phyloP scores from a whole-genome alignment of 2,329 filamentous ascomycete genomes.

The Colletotrichum gigasporum region DNA sequence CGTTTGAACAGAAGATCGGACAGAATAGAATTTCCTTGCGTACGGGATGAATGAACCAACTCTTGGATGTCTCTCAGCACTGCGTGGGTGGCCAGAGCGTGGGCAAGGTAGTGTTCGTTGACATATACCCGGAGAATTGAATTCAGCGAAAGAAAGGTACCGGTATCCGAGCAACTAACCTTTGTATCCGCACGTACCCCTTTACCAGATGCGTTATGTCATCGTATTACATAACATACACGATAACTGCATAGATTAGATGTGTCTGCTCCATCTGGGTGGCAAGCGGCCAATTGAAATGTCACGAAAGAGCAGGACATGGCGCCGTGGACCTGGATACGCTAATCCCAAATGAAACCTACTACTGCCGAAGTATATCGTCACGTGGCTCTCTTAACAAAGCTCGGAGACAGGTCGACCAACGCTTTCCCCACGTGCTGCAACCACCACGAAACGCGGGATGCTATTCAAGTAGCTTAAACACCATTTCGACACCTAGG shows the following conservation, averaged over 20 bases:
- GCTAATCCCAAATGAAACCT: constrained; percentile 32
- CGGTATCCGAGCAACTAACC: no score
- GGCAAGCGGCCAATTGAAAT: constrained; percentile 18
- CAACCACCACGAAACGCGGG: constrained; percentile 26
- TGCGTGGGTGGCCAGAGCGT: no score
- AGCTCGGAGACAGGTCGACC: constrained; percentile 28
- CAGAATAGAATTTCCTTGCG: no score
- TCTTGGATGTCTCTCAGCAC: no score
- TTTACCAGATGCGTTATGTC: background rate
- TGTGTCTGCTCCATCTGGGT: constrained; percentile 14
- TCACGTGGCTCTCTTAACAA: constrained; percentile 28
- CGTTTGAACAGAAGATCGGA: no score
- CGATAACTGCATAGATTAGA: background rate
- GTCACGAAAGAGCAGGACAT: constrained; percentile 18
- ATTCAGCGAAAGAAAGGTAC: no score
- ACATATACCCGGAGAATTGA: no score
- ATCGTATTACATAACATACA: constrained; percentile 2
- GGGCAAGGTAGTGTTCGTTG: no score
- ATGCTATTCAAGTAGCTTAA: constrained; percentile 25
- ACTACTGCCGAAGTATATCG: constrained; percentile 25
- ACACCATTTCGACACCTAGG: constrained; percentile 6
- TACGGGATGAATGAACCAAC: no score
- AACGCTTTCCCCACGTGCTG: constrained; percentile 32
- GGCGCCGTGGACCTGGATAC: constrained; percentile 24
- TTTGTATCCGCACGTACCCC: background rate